Base-by-base conservation (phyloP, 176 grass and related monocot species). In the Zoysia japonica region DNA sequence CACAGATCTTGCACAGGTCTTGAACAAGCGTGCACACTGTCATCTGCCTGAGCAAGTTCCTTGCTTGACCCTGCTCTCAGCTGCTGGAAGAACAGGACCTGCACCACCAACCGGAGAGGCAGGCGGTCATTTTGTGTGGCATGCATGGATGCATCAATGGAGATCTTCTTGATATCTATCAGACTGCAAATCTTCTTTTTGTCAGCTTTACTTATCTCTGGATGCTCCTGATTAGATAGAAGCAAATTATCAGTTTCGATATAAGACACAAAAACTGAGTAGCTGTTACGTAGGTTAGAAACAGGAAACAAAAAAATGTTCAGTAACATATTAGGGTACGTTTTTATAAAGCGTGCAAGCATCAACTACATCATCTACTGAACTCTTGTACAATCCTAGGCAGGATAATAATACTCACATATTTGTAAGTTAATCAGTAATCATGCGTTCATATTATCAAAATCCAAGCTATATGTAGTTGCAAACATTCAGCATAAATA, bases 31-130 rank as follows among this genome's bases (percentile, higher is more conserved):
- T 75, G 72, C 15, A n/a, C 68, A 9, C 17, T 41, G 5, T 86
- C 40, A n/a, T 84, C 68, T 2, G 81, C 65, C n/a, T 77, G 81
- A 66, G 84, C 19, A 8, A 78, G 39, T 1, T 48, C 53, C 38
- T 81, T 85, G 73, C 61, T 78, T 78, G 83, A 52, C 12, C 76
- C 81, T 4, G 77, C 71, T 37, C 85, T 92, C 59, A 93, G 65
- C 71, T 99, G 96, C 65, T 99, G 92, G 63, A 99, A 99, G 88
- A 96, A 99, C 60, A 99, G 90, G 20, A 96, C 96, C 76, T 96
- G 96, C 11, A 99, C 96, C 69, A 99, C 90, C 17, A 93, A 77
- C 45, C 96, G 88, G 44, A 99, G 96, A 6, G 92, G 96, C 68
- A 99, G 85, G 57, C 86, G 82, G 72, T 99, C 92, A 12, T 99